phyloP scores from a whole-genome alignment of 805 yeast genomes.

The Komagataella mondaviorum region DNA sequence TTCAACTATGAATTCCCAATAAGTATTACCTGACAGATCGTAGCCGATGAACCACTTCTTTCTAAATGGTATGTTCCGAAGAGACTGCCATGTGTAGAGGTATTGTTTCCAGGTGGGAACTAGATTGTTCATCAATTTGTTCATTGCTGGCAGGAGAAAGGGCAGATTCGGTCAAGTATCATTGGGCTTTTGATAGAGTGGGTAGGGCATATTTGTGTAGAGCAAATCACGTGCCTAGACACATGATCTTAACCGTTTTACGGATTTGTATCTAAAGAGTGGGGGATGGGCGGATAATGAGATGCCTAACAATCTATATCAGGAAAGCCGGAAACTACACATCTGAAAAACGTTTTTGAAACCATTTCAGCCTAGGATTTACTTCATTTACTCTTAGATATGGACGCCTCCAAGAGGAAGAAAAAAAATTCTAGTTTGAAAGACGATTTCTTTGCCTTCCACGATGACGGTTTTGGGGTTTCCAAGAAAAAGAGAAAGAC shows the following conservation, averaged over 20 bases:
- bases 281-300: not conserved
- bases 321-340: not conserved
- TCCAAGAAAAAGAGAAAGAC: not conserved
- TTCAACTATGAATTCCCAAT: conserved; percentile 65
- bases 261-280: not conserved
- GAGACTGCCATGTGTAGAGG: conserved; percentile 43
- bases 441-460: not conserved
- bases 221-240: not conserved
- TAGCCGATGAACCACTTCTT: conserved; percentile 59
- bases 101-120: conserved; percentile 36
- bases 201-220: not conserved
- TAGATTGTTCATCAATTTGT: conserved; percentile 20
- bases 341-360: not conserved
- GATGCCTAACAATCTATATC: not conserved
- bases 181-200: not conserved
- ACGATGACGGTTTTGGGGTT: not conserved
- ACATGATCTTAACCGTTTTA: not conserved
- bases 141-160: not conserved
- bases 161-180: not conserved
- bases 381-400: no score
- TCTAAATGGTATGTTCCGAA: conserved; percentile 56
- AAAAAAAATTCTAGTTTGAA: not conserved
- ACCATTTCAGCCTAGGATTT: not conserved
- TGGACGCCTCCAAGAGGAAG: not conserved
- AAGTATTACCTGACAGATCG: conserved; percentile 74